Evolutionary conservation across 805 yeast genomes (phyloP).

Genomic region (Schwanniomyces vanrijiae): DNA sequence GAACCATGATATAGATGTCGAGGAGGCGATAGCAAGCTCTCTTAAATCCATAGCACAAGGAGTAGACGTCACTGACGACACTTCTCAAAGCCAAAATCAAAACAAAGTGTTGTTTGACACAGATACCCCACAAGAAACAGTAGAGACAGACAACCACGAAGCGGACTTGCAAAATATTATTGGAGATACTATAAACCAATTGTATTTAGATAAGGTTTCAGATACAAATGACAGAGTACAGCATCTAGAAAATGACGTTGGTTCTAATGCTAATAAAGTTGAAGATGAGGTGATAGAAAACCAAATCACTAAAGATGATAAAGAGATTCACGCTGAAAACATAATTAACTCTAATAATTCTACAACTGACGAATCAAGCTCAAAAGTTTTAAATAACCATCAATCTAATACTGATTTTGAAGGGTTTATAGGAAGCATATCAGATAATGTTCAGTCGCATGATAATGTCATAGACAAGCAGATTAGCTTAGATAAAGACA

Average conservation of each 20-base stretch:
- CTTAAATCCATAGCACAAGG: constrained; percentile 4
- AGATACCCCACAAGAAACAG: background rate
- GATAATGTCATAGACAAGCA: background rate
- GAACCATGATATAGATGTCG: constrained; percentile 6
- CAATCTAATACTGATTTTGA: background rate
- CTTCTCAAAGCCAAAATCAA: constrained; percentile 2
- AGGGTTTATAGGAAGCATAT: background rate
- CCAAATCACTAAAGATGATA: background rate
- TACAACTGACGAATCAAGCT: background rate
- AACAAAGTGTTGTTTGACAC: background rate
- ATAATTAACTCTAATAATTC: background rate
- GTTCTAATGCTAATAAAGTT: background rate
- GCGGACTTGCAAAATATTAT: constrained; percentile 33
- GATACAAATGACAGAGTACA: background rate
- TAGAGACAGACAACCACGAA: constrained; percentile 12
- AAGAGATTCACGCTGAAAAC: background rate
- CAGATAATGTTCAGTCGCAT: background rate
- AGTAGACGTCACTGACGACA: constrained; percentile 3
- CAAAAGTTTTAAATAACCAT: background rate
- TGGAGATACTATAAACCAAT: constrained; percentile 39
- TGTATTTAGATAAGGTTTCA: constrained; percentile 13
- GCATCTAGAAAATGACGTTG: background rate
- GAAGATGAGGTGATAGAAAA: background rate
- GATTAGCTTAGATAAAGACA: too few species aligned
- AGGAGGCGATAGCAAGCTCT: constrained; percentile 8